Conservation (phyloP, 2,329 filamentous ascomycete species). For the Camillea tinctor region DNA sequence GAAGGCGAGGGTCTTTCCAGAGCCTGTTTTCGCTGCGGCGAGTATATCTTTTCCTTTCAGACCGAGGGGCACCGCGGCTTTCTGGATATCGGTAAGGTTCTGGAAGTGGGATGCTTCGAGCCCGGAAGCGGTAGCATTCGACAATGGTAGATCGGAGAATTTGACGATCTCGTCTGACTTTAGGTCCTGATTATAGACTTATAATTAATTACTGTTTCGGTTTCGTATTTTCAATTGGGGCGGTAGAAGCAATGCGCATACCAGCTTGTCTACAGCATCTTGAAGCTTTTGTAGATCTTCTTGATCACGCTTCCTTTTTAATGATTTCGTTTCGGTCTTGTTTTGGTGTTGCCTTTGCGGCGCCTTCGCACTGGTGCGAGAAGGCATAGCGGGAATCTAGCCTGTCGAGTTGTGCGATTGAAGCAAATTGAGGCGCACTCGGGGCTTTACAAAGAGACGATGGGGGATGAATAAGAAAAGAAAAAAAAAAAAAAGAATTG, state of each 20-base stretch:
- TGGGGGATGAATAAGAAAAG: constrained; percentile 12
- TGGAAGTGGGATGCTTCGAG: constrained; percentile 87
- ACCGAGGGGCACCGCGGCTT: constrained; percentile 81
- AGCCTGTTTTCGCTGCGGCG: constrained; percentile 92
- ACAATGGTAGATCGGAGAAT: constrained; percentile 85
- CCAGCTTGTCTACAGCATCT: constrained; percentile 40
- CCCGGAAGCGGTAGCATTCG: constrained; percentile 73
- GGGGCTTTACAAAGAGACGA: constrained; percentile 5
- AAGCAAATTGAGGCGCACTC: not conserved
- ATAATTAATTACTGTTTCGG: not conserved
- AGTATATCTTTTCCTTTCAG: constrained; percentile 86
- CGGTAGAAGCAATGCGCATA: constrained; percentile 27
- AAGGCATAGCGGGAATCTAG: constrained; percentile 22
- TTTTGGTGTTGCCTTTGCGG: constrained; percentile 27
- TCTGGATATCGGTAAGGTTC: constrained; percentile 86
- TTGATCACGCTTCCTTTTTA: constrained; percentile 43
- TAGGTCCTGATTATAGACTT: constrained; percentile 47
- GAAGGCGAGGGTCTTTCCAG: constrained; percentile 93
- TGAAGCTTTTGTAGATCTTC: constrained; percentile 41
- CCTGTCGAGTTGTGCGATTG: not conserved
- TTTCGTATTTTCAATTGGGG: not conserved
- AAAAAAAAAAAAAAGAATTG: constrained; percentile 26
- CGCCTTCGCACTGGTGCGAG: constrained; percentile 19
- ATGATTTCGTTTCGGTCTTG: constrained; percentile 31
- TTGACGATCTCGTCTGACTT: constrained; percentile 59